phyloP scores from a whole-genome alignment of 768 basidiomycete genomes.

The Sporobolomyces pararoseus region DNA sequence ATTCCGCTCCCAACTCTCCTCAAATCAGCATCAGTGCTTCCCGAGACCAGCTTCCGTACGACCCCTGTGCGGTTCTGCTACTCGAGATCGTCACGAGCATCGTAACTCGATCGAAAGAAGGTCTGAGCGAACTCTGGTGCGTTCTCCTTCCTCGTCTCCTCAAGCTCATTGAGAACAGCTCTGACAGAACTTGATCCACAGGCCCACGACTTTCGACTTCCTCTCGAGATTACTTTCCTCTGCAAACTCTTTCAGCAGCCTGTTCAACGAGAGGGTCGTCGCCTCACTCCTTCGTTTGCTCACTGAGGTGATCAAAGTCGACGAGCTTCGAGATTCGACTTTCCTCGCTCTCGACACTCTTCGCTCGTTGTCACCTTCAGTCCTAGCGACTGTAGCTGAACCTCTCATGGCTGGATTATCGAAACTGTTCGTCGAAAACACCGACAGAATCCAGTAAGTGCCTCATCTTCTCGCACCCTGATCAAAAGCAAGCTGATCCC shows the following conservation, averaged over 20 bases:
- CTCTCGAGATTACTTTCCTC: conserved; percentile 72
- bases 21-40: conserved; percentile 27
- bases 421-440: conserved; percentile 71
- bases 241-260: conserved; percentile 74
- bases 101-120: conserved; percentile 66
- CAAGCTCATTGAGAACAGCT: not conserved
- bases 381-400: conserved; percentile 82
- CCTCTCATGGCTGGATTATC: conserved; percentile 79
- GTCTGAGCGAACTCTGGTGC: conserved; percentile 85
- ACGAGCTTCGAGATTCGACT: conserved; percentile 81
- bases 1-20: conserved; percentile 25
- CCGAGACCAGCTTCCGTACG: conserved; percentile 67
- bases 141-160: conserved; percentile 42
- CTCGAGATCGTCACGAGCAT: conserved; percentile 93
- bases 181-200: conserved; percentile 49
- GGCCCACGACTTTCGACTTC: conserved; percentile 94
- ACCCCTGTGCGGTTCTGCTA: conserved; percentile 90
- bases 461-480: not conserved
- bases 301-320: conserved; percentile 74
- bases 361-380: conserved; percentile 67
- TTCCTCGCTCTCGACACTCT: conserved; percentile 90
- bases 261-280: conserved; percentile 90
- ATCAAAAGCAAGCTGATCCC: not conserved
- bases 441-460: conserved; percentile 63
- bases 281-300: conserved; percentile 83